Percentiles rank a stretch among this genome's conserved stretches.
phyloP scores from a whole-genome alignment of 495 filamentous ascomycete species.

The Aspergillus bridgeri region DNA sequence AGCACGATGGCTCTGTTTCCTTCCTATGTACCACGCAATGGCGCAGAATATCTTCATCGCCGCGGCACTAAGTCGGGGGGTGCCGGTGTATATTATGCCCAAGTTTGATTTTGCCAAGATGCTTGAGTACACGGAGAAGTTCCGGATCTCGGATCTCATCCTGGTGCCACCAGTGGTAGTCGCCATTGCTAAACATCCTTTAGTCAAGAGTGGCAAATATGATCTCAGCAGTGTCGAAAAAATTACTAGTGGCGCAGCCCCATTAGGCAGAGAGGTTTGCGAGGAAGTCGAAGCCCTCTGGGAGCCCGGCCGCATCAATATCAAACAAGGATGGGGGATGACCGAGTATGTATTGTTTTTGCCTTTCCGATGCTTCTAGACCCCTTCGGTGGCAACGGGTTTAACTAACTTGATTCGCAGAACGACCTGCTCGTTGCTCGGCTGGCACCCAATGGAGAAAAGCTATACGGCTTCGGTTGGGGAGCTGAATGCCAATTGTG shows the following conservation, averaged over 20 bases:
- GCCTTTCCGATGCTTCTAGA: constrained; percentile 7
- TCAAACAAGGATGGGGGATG: constrained; percentile 86
- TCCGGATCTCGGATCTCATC: constrained; percentile 61
- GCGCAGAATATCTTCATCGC: constrained; percentile 50
- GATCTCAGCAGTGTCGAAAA: constrained; percentile 63
- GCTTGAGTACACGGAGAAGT: constrained; percentile 63
- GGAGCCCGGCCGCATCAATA: constrained; percentile 49
- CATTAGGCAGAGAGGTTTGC: constrained; percentile 59
- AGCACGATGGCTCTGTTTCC: constrained; percentile 52
- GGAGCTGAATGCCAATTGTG: constrained; percentile 65
- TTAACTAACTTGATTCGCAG: constrained; percentile 24
- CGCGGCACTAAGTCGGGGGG: constrained; percentile 29
- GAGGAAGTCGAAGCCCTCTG: constrained; percentile 57
- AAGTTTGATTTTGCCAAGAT: constrained; percentile 71
- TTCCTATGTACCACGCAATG: constrained; percentile 74
- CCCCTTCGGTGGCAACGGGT: constrained; percentile 1
- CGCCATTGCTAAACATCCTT: constrained; percentile 66
- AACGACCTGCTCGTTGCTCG: constrained; percentile 60
- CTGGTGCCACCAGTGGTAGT: constrained; percentile 69
- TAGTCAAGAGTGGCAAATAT: constrained; percentile 52
- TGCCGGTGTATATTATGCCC: constrained; percentile 67
- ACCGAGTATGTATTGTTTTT: constrained; percentile 57
- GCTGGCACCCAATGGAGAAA: constrained; percentile 52
- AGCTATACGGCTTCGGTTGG: constrained; percentile 53
- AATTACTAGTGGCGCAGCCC: constrained; percentile 61